phyloP scores from a whole-genome alignment of 2,329 filamentous ascomycete species.

The Teratosphaeria gauchensis region DNA sequence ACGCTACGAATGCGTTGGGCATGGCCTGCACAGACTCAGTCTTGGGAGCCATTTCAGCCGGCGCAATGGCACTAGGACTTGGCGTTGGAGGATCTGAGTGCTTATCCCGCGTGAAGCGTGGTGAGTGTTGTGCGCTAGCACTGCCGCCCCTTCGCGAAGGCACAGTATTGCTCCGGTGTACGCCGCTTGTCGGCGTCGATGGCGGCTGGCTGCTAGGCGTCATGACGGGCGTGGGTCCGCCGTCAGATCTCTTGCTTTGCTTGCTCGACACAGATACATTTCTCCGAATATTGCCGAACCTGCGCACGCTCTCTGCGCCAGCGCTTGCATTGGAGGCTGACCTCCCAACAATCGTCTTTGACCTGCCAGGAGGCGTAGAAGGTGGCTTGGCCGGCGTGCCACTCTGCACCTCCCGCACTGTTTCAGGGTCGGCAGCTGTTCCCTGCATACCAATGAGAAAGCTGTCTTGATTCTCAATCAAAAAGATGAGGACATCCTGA shows the following conservation, averaged over 20 bases:
- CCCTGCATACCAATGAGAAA: slow-evolving; percentile 98
- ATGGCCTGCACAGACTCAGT: slow-evolving; percentile 22
- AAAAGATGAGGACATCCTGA: slow-evolving; percentile 92
- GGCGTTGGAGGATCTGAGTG: slow-evolving; percentile 44
- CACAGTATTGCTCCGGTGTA: slow-evolving; percentile 81
- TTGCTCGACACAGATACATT: slow-evolving; percentile 92
- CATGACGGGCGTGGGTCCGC: slow-evolving; percentile 54
- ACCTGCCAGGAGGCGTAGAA: slow-evolving; percentile 28
- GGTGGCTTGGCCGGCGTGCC: slow-evolving; percentile 43
- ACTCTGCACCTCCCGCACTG: slow-evolving; percentile 58
- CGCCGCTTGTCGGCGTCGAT: slow-evolving; percentile 25
- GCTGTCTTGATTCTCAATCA: slow-evolving; percentile 97
- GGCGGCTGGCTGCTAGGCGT: slow-evolving; percentile 41
- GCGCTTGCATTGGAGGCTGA: slow-evolving; percentile 83
- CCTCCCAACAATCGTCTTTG: slow-evolving; percentile 54
- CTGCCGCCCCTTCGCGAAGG: slow-evolving; percentile 70
- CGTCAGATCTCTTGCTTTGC: slow-evolving; percentile 66
- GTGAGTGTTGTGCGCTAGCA: slow-evolving; percentile 48
- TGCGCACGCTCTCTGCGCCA: slow-evolving; percentile 75
- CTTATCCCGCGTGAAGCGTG: slow-evolving; percentile 50
- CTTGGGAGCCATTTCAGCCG: slow-evolving; percentile 13
- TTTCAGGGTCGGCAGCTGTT: slow-evolving; percentile 86
- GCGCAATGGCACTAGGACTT: slow-evolving; percentile 14
- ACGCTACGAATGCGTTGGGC: slow-evolving; percentile 11
- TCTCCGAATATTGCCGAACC: slow-evolving; percentile 67